phyloP scores from a whole-genome alignment of 2,329 filamentous ascomycete species.

The Celoporthe dispersa region DNA sequence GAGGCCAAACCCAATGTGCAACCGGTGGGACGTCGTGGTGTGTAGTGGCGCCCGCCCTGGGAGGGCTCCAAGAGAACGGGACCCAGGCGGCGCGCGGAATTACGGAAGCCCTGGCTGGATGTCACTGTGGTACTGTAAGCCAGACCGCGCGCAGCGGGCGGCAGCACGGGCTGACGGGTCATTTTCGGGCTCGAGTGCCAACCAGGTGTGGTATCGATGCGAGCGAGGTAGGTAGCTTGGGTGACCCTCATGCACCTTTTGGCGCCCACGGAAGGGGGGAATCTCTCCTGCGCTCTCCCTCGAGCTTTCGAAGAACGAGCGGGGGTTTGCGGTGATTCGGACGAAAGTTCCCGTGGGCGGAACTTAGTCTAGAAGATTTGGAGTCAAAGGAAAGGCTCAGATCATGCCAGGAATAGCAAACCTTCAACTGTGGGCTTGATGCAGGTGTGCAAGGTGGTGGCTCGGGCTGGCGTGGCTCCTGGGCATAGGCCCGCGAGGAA shows the following conservation, averaged over 20 bases:
- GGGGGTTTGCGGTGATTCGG: not conserved
- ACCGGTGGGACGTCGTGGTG: conserved; percentile 14
- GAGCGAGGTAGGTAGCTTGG: not conserved
- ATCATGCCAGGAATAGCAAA: not conserved
- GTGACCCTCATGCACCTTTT: too few species aligned
- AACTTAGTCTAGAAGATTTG: not conserved
- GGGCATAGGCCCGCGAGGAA: not conserved
- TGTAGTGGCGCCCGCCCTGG: conserved; percentile 21
- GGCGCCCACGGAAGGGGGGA: too few species aligned
- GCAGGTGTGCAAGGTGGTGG: not conserved
- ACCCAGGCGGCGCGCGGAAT: conserved; percentile 8
- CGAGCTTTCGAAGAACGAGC: not conserved
- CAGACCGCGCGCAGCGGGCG: not conserved
- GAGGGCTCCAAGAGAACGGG: conserved; percentile 17
- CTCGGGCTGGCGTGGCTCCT: not conserved
- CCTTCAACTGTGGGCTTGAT: not conserved
- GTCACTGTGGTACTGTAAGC: not conserved
- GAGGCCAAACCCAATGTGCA: conserved; percentile 10
- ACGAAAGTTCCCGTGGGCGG: conserved; percentile 3
- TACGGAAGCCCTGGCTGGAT: conserved; percentile 18
- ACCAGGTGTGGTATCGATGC: not conserved
- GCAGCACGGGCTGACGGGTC: not conserved
- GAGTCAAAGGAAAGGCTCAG: not conserved
- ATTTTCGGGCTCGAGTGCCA: not conserved
- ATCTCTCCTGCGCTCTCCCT: not conserved